These are phyloP conservation scores for Boeremia lycopersici DNA, from an alignment of 2,329 filamentous ascomycete genomes.

Conservation along the genomic window DNA sequence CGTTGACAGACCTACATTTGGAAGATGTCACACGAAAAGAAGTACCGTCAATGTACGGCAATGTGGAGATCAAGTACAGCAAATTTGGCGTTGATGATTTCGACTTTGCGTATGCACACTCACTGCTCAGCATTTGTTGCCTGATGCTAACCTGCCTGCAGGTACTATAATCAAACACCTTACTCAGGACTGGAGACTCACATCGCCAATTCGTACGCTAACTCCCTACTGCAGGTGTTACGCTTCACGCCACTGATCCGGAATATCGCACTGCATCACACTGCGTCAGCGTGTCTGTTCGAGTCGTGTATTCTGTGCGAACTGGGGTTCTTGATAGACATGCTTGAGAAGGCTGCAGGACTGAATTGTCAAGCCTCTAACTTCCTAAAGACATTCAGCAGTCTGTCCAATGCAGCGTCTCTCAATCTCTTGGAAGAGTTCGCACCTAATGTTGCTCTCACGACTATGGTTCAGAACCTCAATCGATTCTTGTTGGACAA, in stretches of 20 bases:
- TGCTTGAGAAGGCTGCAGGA: slow-evolving; percentile 94
- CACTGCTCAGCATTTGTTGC: neutral
- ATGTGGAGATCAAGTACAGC: slow-evolving; percentile 98
- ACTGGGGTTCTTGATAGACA: slow-evolving; percentile 93
- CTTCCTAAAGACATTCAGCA: slow-evolving; percentile 85
- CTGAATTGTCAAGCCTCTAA: slow-evolving; percentile 97
- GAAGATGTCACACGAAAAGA: slow-evolving; percentile 77
- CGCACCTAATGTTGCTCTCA: slow-evolving; percentile 71
- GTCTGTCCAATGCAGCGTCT: slow-evolving; percentile 75
- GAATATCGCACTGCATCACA: slow-evolving; percentile 87
- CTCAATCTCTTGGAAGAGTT: slow-evolving; percentile 87
- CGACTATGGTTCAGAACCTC: slow-evolving; percentile 82
- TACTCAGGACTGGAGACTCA: slow-evolving; percentile 95
- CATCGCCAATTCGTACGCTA: slow-evolving; percentile 95
- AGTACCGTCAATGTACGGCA: slow-evolving; percentile 86
- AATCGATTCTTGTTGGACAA: slow-evolving; percentile 85
- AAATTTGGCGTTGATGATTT: slow-evolving; percentile 99
- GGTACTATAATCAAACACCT: slow-evolving; percentile 91
- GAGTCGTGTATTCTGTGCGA: slow-evolving; percentile 91
- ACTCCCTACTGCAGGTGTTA: slow-evolving; percentile 87
- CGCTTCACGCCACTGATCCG: slow-evolving; percentile 87
- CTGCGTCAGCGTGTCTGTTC: slow-evolving; percentile 80
- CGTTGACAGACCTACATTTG: slow-evolving; percentile 71
- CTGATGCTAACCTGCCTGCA: slow-evolving; percentile 44
- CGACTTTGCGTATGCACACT: slow-evolving; percentile 76